Conservation (phyloP, 805 yeast genomes). For the Spathaspora boniae region DNA sequence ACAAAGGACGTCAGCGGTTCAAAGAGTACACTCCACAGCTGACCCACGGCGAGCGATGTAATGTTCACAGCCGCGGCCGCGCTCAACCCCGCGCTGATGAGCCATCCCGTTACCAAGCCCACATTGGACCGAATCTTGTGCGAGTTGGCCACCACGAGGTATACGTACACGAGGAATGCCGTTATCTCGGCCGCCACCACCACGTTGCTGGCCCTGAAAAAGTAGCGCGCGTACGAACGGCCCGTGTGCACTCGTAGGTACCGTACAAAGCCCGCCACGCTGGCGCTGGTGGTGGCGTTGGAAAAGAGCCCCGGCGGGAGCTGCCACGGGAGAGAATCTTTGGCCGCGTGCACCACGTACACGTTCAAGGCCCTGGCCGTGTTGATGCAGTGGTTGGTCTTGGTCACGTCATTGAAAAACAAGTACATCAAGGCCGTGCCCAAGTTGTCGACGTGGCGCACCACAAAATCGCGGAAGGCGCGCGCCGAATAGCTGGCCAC, state of each 20-base stretch:
- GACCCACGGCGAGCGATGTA: no score
- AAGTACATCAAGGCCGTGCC: constrained; percentile 18
- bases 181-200: constrained; percentile 1
- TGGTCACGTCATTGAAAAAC: constrained; percentile 22
- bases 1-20: constrained; percentile 27
- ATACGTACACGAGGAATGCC: constrained; percentile 18
- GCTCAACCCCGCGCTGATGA: constrained; percentile 21
- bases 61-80: constrained; percentile 26
- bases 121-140: constrained; percentile 32
- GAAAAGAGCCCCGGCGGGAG: background rate
- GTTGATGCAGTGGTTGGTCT: constrained; percentile 26
- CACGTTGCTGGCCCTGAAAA: constrained; percentile 6
- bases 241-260: constrained; percentile 6
- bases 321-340: background rate
- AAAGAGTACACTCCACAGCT: constrained; percentile 26
- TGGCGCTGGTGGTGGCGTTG: background rate
- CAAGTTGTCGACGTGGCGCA: constrained; percentile 22
- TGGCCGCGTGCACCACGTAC: constrained; percentile 18
- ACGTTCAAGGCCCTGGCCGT: constrained; percentile 20
- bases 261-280: background rate
- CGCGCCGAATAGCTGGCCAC: no score
- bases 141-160: constrained; percentile 29
- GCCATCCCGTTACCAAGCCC: constrained; percentile 38
- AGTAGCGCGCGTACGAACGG: constrained; percentile 1
- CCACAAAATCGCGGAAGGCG: no score